Evolutionary conservation across 208 protist species (phyloP).

Genomic region (Crithidia acanthocephali): DNA sequence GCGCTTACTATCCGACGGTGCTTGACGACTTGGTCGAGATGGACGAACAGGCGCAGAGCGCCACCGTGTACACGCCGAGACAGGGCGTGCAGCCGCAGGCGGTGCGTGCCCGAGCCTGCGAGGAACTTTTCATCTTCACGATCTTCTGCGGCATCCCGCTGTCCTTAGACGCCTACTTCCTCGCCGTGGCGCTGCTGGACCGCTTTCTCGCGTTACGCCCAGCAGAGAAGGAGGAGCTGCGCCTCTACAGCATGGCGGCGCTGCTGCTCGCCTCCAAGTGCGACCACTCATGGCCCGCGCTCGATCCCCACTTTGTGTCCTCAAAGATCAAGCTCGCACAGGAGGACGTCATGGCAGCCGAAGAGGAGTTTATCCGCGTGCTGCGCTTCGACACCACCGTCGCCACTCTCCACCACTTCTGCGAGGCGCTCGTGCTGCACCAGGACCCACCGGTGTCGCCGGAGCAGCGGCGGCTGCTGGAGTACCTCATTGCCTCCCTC

Average conservation of each 20-base stretch:
- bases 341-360: constrained; percentile 52
- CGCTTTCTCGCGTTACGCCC: constrained; percentile 72
- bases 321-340: constrained; percentile 90
- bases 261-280: constrained; percentile 98
- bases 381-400: constrained; percentile 56
- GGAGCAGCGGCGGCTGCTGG: constrained; percentile 52
- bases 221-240: constrained; percentile 55
- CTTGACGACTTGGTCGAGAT: constrained; percentile 70
- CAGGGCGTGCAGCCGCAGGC: constrained; percentile 27
- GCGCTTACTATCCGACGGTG: constrained; percentile 52
- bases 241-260: constrained; percentile 81
- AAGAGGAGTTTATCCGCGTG: constrained; percentile 46
- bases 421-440: constrained; percentile 54
- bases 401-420: constrained; percentile 57
- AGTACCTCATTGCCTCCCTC: constrained; percentile 62
- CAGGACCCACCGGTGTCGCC: constrained; percentile 62
- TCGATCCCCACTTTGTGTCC: constrained; percentile 73
- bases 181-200: constrained; percentile 75
- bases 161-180: constrained; percentile 80
- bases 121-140: constrained; percentile 49
- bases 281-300: constrained; percentile 97
- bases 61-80: constrained; percentile 23
- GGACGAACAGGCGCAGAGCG: constrained; percentile 42
- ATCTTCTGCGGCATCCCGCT: constrained; percentile 38
- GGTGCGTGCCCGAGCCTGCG: constrained; percentile 40